A percentile compares a stretch with the other conserved stretches of the same genome.
phyloP scores from a whole-genome alignment of 2,329 filamentous ascomycete species.

The Truncatella angustata region DNA sequence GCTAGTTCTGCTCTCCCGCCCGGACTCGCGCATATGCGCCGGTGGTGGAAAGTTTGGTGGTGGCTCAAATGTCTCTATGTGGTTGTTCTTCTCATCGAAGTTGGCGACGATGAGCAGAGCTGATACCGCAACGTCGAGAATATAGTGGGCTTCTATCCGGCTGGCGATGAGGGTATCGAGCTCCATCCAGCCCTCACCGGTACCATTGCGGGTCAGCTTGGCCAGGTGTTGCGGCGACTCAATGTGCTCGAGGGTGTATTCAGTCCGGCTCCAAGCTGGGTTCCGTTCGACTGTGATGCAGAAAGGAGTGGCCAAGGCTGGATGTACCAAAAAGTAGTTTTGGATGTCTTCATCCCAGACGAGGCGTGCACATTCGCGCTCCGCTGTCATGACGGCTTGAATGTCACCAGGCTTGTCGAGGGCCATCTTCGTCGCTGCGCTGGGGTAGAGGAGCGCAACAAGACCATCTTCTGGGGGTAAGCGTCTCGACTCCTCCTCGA shows the following conservation, averaged over 20 bases:
- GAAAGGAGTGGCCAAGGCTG: constrained; percentile 62
- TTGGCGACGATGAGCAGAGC: constrained; percentile 60
- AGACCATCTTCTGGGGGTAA: constrained; percentile 60
- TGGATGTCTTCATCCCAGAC: constrained; percentile 66
- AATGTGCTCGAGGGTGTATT: constrained; percentile 65
- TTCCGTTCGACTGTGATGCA: constrained; percentile 57
- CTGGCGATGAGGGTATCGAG: constrained; percentile 59
- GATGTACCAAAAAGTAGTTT: constrained; percentile 62
- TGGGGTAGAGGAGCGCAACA: constrained; percentile 67
- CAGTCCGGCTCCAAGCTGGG: constrained; percentile 57
- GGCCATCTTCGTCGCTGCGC: constrained; percentile 61
- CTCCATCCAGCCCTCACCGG: constrained; percentile 59
- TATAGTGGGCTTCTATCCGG: constrained; percentile 59
- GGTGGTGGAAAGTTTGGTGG: constrained; percentile 41
- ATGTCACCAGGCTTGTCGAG: constrained; percentile 59
- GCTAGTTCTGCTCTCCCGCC: constrained; percentile 21
- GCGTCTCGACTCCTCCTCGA: constrained; percentile 53
- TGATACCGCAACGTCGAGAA: constrained; percentile 61
- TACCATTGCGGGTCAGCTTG: constrained; percentile 58
- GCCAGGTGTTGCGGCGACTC: constrained; percentile 61
- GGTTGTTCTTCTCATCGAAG: constrained; percentile 50
- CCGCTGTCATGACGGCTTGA: constrained; percentile 59
- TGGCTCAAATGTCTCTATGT: constrained; percentile 56
- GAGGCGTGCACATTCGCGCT: constrained; percentile 67
- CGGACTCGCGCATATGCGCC: constrained; percentile 23